Percentiles rank a stretch among this genome's conserved stretches.
These are phyloP conservation scores for Chalara sp. DNA, from an alignment of 2,329 filamentous ascomycete genomes.

Conservation along the genomic window DNA sequence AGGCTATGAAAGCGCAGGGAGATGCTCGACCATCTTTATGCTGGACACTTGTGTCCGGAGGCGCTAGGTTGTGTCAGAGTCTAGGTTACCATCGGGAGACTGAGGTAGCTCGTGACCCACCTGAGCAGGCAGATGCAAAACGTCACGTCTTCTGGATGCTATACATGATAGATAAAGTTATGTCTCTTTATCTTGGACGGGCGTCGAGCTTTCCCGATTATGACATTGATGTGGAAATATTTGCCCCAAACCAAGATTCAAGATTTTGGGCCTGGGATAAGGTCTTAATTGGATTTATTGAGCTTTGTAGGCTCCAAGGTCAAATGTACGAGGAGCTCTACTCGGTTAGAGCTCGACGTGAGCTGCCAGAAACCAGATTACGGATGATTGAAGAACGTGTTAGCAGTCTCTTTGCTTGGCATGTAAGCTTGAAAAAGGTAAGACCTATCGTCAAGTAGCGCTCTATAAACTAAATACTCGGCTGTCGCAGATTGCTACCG, in stretches of 20 bases:
- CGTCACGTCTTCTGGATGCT: conserved; percentile 13
- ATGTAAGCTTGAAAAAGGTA: conserved; percentile 7
- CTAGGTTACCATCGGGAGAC: conserved; percentile 13
- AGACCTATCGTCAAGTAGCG: background rate
- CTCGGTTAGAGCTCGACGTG: conserved; percentile 4
- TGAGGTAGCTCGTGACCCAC: conserved; percentile 6
- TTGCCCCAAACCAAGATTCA: conserved; percentile 1
- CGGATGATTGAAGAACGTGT: conserved; percentile 7
- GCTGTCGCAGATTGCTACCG: conserved; percentile 6
- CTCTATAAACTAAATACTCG: background rate
- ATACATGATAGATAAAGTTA: conserved; percentile 14
- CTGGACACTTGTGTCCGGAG: conserved; percentile 12
- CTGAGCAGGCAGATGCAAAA: conserved; percentile 9
- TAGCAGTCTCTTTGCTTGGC: conserved; percentile 6
- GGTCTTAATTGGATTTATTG: conserved; percentile 7
- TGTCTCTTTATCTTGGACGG: conserved; percentile 12
- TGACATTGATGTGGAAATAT: conserved; percentile 13
- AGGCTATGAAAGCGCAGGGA: conserved; percentile 12
- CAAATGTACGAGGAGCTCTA: conserved; percentile 13
- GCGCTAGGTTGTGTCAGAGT: conserved; percentile 11
- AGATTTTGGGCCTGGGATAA: conserved; percentile 7
- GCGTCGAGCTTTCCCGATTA: conserved; percentile 11
- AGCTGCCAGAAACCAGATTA: conserved; percentile 1
- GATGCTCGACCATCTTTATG: conserved; percentile 10
- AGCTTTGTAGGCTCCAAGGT: conserved; percentile 8